Evolutionary conservation across 2,329 filamentous ascomycete species (phyloP), one percentile per base, ranked within the genome.

Genomic region (Eurotiales sp.): DNA sequence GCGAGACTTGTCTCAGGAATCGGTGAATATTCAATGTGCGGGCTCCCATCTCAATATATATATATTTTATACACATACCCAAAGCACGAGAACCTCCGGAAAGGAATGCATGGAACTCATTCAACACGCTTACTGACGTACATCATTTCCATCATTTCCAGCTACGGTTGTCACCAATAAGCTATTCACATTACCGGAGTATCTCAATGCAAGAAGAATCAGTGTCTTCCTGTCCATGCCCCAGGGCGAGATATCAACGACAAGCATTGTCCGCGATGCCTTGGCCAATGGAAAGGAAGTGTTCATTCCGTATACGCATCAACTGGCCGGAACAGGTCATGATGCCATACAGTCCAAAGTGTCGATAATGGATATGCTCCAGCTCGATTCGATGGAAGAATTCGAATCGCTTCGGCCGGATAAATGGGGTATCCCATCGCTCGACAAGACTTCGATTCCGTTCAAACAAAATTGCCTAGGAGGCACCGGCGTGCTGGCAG

Each of bases 171-270:
- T 88, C 19, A 85, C 85, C 58, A 78, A 82, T 49, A 74, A 79
- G 6, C 72, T 96, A 32, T 74, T 85, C 40, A 75, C 78, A 10
- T 81, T 91, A 61, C 78, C 81, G 46, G 86, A 90, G 50, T 99
- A 95, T 67, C 74, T 82, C 56, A 77, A 85, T 50, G 91, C 93
- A 37, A 79, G 77, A 54, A 80, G 83, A 48, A 82, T 99, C 62
- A 90, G 88, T 60, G 79, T 99, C 51, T 99, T 95, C 67, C 77
- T 99, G 14, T 93, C 92, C 10, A 99, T 99, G 93, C 90, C 91
- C 1, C 74, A 77, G 8, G 87, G 85, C 21, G 93, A 99, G 72
- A 81, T 96, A 22, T 88, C 90, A 59, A 99, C 93, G 1, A 83
- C 85, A 46, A 75, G 78, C 44, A 89, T 97, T 50, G 89, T 97